A percentile compares a stretch with the other conserved stretches of the same genome.
Evolutionary conservation across 331 rosid species (phyloP).

Genomic region (Cydonia oblonga): DNA sequence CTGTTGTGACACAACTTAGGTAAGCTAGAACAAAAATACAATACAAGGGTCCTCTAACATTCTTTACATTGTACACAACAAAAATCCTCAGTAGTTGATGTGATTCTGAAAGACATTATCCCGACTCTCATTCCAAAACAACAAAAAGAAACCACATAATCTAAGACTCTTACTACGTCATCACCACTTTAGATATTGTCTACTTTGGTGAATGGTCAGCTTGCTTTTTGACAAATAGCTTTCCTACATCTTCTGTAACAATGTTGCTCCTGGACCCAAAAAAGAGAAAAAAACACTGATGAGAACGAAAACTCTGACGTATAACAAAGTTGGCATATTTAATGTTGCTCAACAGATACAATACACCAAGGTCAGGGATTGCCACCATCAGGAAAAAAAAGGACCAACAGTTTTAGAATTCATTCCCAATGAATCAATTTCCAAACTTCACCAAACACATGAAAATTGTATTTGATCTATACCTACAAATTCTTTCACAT

Average conservation of each 20-base stretch:
- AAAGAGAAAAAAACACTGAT: not conserved
- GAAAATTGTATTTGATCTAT: not conserved
- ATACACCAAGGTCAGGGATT: not conserved
- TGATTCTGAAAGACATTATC: not conserved
- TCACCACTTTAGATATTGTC: slow-evolving; percentile 10
- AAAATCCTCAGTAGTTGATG: not conserved
- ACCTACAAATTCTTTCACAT: not conserved
- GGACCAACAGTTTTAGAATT: not conserved
- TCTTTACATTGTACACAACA: slow-evolving; percentile 20
- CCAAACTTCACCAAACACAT: not conserved
- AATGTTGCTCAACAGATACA: not conserved
- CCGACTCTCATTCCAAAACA: not conserved
- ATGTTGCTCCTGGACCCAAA: slow-evolving; percentile 51
- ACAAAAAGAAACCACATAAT: not conserved
- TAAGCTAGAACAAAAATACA: slow-evolving; percentile 12
- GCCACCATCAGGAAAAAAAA: not conserved
- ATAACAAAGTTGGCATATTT: not conserved
- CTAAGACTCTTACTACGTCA: slow-evolving; percentile 2
- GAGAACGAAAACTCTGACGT: not conserved
- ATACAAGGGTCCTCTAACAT: slow-evolving; percentile 3
- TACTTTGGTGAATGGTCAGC: slow-evolving; percentile 25
- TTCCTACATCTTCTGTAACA: slow-evolving; percentile 74
- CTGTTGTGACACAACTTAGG: not conserved
- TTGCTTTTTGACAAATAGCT: slow-evolving; percentile 61
- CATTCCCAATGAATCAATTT: not conserved